Percentiles rank a stretch among this genome's conserved stretches.
These are phyloP conservation scores for Xylaria digitata DNA, from an alignment of 2,329 filamentous ascomycete species.

Conservation along the genomic window DNA sequence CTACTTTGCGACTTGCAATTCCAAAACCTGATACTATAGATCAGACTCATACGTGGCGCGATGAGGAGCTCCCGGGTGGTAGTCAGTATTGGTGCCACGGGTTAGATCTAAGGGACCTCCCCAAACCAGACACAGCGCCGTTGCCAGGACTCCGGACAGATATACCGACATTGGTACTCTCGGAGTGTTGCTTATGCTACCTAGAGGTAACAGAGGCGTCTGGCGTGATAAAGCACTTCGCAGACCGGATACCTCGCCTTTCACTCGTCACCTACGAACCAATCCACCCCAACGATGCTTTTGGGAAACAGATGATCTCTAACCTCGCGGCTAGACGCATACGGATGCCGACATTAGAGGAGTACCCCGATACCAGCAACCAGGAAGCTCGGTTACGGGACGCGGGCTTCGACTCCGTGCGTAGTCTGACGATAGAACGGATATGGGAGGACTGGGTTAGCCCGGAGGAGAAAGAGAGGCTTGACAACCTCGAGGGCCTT, in stretches of 20 bases:
- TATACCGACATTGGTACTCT: constrained; percentile 85
- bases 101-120: constrained; percentile 76
- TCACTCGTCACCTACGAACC: constrained; percentile 88
- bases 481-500: constrained; percentile 84
- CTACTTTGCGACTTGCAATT: constrained; percentile 55
- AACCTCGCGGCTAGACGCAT: constrained; percentile 88
- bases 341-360: constrained; percentile 81
- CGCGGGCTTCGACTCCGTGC: constrained; percentile 69
- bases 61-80: constrained; percentile 51
- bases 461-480: constrained; percentile 77
- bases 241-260: constrained; percentile 60
- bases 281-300: constrained; percentile 83
- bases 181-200: constrained; percentile 96
- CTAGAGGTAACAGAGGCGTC: constrained; percentile 74
- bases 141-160: constrained; percentile 62
- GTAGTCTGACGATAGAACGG: constrained; percentile 59
- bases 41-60: constrained; percentile 56
- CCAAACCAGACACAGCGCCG: constrained; percentile 38
- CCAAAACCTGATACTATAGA: constrained; percentile 44
- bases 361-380: constrained; percentile 74
- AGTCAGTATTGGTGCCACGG: constrained; percentile 69
- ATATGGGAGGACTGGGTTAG: constrained; percentile 83
- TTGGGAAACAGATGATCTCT: constrained; percentile 90
- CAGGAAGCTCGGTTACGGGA: constrained; percentile 75
- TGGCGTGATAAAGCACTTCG: constrained; percentile 73